A percentile compares a stretch with the other conserved stretches of the same genome.
phyloP scores from a whole-genome alignment of 331 rosid species.

The Quercus phellos region DNA sequence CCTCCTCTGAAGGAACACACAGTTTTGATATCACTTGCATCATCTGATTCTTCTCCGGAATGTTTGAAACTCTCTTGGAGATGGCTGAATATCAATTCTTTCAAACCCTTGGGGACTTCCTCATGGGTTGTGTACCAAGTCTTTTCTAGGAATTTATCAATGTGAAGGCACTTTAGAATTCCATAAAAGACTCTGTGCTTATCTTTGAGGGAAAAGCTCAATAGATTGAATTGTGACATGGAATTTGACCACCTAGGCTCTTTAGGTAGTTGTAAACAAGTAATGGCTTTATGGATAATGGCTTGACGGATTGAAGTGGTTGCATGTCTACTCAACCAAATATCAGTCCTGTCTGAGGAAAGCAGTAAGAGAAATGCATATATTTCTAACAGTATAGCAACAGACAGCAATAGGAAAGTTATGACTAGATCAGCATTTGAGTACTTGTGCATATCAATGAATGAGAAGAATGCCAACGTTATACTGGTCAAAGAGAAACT shows the following conservation, averaged over 20 bases:
- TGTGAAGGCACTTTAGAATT: not conserved
- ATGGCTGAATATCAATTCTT: not conserved
- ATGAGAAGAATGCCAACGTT: no score
- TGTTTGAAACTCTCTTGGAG: not conserved
- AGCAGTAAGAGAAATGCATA: not conserved
- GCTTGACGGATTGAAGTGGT: not conserved
- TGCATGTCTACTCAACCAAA: constrained; percentile 19
- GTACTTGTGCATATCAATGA: no score
- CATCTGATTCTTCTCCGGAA: rapidly evolving
- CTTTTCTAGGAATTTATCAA: not conserved
- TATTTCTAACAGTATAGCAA: no score
- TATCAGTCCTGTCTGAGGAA: constrained; percentile 23
- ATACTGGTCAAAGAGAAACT: no score
- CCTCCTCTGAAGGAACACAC: rapidly evolving
- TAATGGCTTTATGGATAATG: not conserved
- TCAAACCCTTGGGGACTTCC: not conserved
- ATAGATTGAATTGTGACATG: not conserved
- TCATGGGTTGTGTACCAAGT: not conserved
- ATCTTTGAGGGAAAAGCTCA: not conserved
- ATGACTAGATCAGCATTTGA: no score
- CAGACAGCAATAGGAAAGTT: no score
- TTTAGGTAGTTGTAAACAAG: not conserved
- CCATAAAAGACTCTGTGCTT: not conserved
- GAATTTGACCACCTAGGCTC: not conserved
- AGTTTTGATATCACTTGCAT: rapidly evolving